Evolutionary conservation across 169 alveolate species (phyloP).

Genomic region (Hepatocystis sp.): DNA sequence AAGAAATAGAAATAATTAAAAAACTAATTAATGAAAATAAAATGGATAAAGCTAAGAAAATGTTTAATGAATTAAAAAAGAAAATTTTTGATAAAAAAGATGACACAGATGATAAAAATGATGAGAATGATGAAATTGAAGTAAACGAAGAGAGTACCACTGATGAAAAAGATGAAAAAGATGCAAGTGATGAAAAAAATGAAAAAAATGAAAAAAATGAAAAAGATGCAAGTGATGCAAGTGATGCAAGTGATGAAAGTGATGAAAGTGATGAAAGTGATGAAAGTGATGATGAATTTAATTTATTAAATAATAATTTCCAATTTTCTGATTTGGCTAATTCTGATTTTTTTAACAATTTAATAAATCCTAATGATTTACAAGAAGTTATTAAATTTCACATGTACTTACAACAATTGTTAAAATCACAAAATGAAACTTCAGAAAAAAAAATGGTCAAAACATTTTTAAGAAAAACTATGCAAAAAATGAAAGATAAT

Average conservation of each 20-base stretch:
- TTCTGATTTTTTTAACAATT: slow-evolving; percentile 16
- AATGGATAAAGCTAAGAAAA: slow-evolving; percentile 26
- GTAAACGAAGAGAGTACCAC: too few species aligned
- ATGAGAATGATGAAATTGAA: too few species aligned
- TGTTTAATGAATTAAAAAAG: slow-evolving; percentile 43
- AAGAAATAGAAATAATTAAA: slow-evolving; percentile 32
- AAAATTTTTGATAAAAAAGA: neutral
- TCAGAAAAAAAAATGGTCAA: slow-evolving; percentile 74
- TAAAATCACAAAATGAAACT: slow-evolving; percentile 59
- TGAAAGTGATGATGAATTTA: slow-evolving; percentile 3
- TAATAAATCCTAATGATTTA: slow-evolving; percentile 51
- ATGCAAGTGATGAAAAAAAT: too few species aligned
- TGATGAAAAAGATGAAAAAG: too few species aligned
- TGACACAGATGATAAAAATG: neutral
- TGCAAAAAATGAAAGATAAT: slow-evolving; percentile 70
- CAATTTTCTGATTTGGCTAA: neutral
- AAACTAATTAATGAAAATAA: slow-evolving; percentile 34
- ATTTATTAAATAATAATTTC: too few species aligned
- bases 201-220: too few species aligned
- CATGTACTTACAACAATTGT: slow-evolving; percentile 62
- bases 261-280: slow-evolving; percentile 8
- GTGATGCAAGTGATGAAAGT: neutral
- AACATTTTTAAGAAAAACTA: slow-evolving; percentile 68
- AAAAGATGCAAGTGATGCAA: too few species aligned
- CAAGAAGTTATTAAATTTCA: slow-evolving; percentile 71